A percentile compares a stretch with the other conserved stretches of the same genome.
phyloP scores from a whole-genome alignment of 768 basidiomycete genomes.

The Phaffia australis region DNA sequence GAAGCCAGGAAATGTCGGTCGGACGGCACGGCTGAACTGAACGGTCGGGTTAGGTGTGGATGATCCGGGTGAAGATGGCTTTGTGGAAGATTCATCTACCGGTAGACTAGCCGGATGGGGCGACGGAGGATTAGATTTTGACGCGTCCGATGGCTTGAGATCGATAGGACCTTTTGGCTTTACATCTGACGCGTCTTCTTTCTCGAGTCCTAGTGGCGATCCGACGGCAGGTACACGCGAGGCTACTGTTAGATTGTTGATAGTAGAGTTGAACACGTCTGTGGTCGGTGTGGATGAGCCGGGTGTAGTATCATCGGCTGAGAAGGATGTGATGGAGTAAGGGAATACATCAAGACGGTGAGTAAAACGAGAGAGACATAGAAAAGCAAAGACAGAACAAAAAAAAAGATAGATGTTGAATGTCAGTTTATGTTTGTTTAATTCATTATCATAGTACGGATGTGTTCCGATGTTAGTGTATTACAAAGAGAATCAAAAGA shows the following conservation, averaged over 20 bases:
- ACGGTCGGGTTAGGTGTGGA: conserved; percentile 17
- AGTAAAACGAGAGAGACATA: conserved; percentile 46
- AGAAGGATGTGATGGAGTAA: conserved; percentile 62
- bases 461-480: too few species aligned
- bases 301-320: conserved; percentile 80
- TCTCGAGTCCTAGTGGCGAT: conserved; percentile 67
- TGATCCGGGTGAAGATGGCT: background rate
- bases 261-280: conserved; percentile 68
- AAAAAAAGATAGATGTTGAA: background rate
- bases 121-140: background rate
- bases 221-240: conserved; percentile 69
- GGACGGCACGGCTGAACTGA: conserved; percentile 34
- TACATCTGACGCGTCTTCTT: conserved; percentile 57
- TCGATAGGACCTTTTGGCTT: background rate
- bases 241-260: conserved; percentile 56
- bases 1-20: conserved; percentile 27
- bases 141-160: background rate
- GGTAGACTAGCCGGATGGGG: background rate
- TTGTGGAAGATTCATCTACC: too few species aligned
- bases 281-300: conserved; percentile 69
- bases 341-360: conserved; percentile 43
- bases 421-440: background rate
- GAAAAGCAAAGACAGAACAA: background rate
- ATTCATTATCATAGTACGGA: too few species aligned
- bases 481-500: background rate